Conservation (phyloP, 495 filamentous ascomycete genomes). For the Choiromyces venosus region DNA sequence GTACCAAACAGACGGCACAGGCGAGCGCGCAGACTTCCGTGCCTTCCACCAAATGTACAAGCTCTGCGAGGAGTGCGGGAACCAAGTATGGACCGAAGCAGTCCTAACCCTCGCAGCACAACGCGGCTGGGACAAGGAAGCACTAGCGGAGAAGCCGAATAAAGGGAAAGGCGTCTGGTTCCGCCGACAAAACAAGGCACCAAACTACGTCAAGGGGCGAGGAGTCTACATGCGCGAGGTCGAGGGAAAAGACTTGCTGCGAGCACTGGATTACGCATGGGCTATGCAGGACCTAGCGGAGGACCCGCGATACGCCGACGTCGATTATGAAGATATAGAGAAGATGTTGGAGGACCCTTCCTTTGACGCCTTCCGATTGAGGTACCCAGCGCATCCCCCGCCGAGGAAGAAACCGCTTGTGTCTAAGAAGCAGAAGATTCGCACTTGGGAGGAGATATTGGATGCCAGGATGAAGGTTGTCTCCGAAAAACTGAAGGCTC, state of each 20-base stretch:
- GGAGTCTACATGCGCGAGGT: not conserved
- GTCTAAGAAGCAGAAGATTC: not conserved
- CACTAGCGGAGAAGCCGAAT: constrained; percentile 1
- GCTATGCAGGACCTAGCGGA: not conserved
- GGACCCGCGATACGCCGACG: not conserved
- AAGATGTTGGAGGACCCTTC: not conserved
- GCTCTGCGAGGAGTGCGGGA: constrained; percentile 27
- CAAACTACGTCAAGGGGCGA: constrained; percentile 23
- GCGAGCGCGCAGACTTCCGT: constrained; percentile 15
- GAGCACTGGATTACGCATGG: constrained; percentile 13
- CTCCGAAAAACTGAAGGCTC: constrained; percentile 1
- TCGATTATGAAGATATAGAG: not conserved
- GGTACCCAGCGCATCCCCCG: not conserved
- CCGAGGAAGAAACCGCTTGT: not conserved
- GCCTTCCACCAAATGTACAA: constrained; percentile 33
- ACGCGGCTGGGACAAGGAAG: constrained; percentile 20
- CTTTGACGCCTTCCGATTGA: not conserved
- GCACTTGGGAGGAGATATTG: not conserved
- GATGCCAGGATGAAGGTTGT: not conserved
- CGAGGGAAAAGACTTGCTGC: constrained; percentile 8
- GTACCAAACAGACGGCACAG: not conserved
- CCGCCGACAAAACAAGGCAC: constrained; percentile 24
- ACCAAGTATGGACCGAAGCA: not conserved
- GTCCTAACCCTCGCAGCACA: constrained; percentile 16
- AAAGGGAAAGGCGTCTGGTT: constrained; percentile 36